Evolutionary conservation across 1,284 basidiomycete species (phyloP).

Genomic region (Malassezia psittaci): DNA sequence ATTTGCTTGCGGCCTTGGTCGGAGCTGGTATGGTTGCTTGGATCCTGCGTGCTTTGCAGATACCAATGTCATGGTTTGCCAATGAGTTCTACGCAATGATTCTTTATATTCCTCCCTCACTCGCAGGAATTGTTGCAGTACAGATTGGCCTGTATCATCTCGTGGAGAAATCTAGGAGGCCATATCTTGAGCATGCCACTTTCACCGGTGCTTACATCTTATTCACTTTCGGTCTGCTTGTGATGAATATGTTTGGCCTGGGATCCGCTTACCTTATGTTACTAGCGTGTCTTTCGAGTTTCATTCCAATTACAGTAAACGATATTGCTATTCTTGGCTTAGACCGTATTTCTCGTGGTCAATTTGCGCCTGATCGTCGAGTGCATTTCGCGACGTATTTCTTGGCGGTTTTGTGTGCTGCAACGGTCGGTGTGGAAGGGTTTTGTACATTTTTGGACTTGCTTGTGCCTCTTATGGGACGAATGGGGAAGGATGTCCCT

Average conservation of each 20-base stretch:
- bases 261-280: constrained; percentile 64
- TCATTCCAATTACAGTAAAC: constrained; percentile 23
- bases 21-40: constrained; percentile 64
- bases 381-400: constrained; percentile 34
- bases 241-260: constrained; percentile 56
- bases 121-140: constrained; percentile 56
- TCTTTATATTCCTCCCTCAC: constrained; percentile 65
- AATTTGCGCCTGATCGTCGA: constrained; percentile 28
- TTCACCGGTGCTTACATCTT: constrained; percentile 28
- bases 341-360: constrained; percentile 24
- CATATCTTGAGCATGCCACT: constrained; percentile 39
- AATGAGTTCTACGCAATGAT: constrained; percentile 62
- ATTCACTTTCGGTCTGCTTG: constrained; percentile 26
- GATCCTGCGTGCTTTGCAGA: constrained; percentile 59
- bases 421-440: constrained; percentile 62
- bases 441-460: constrained; percentile 64
- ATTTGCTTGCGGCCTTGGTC: constrained; percentile 52
- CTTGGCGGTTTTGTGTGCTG: constrained; percentile 51
- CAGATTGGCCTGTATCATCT: constrained; percentile 58
- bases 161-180: constrained; percentile 49
- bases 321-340: constrained; percentile 36
- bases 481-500: constrained; percentile 50
- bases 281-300: constrained; percentile 50
- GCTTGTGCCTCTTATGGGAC: constrained; percentile 75
- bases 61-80: constrained; percentile 52